A percentile compares a stretch with the other conserved stretches of the same genome.
phyloP scores from a whole-genome alignment of 805 yeast species.

The Saccharomycopsis microspora region DNA sequence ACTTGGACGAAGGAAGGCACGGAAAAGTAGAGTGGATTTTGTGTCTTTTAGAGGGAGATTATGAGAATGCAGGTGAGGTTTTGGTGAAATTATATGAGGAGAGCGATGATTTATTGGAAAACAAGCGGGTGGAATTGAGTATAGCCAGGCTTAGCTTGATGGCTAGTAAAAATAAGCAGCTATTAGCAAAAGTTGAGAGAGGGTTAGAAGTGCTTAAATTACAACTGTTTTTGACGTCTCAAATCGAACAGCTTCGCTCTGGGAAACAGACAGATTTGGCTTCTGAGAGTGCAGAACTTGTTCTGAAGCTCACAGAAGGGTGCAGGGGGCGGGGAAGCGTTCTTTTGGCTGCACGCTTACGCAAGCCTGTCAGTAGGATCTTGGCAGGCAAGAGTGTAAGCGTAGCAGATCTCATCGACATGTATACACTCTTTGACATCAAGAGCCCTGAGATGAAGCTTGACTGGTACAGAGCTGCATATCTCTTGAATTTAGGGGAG shows the following conservation, averaged over 20 bases:
- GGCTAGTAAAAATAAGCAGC: slow-evolving; percentile 24
- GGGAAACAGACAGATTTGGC: background rate
- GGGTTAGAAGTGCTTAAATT: slow-evolving; percentile 37
- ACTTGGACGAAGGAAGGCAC: slow-evolving; percentile 37
- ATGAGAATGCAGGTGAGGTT: slow-evolving; percentile 35
- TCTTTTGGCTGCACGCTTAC: slow-evolving; percentile 15
- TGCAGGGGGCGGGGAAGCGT: slow-evolving; percentile 17
- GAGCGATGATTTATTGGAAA: slow-evolving; percentile 30
- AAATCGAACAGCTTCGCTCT: slow-evolving; percentile 13
- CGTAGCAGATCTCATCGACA: slow-evolving; percentile 37
- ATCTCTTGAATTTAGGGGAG: slow-evolving; percentile 29
- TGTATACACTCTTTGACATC: slow-evolving; percentile 36
- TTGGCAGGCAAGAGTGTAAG: slow-evolving; percentile 29
- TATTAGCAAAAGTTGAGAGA: slow-evolving; percentile 36
- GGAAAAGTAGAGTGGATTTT: slow-evolving; percentile 60
- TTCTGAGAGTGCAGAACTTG: slow-evolving; percentile 18
- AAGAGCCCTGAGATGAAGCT: slow-evolving; percentile 19
- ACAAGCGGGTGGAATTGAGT: slow-evolving; percentile 48
- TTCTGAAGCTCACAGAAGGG: slow-evolving; percentile 19
- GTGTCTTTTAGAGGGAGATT: slow-evolving; percentile 41
- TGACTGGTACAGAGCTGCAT: slow-evolving; percentile 37
- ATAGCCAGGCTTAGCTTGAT: slow-evolving; percentile 60
- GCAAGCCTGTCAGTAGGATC: slow-evolving; percentile 22
- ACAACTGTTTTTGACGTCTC: slow-evolving; percentile 30
- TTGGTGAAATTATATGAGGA: slow-evolving; percentile 33